Evolutionary conservation across 2,329 filamentous ascomycete species (phyloP), one percentile per base, ranked within the genome.

Genomic region (Pseudocercospora pini-densiflorae): DNA sequence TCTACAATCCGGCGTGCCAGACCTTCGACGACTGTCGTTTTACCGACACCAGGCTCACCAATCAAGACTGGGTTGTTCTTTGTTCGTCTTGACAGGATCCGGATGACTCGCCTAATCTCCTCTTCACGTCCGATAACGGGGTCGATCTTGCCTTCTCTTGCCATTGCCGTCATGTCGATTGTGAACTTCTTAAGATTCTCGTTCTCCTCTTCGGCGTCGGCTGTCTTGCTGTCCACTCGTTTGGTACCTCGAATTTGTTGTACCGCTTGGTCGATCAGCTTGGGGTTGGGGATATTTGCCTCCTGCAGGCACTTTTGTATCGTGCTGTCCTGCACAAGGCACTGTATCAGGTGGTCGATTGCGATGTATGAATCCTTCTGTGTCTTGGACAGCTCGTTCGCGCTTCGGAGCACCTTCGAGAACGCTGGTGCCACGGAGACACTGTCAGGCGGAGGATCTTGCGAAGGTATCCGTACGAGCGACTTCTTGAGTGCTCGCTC

Each of bases 41-140:
- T 99, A 77, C 95, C 95, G 24, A 98, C 95, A 89, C 95, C 95
- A 40, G 95, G 94, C 78, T 98, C 94, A 83, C 95, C 95, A 71
- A 99, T 98, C 71, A 99, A 87, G 58, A 98, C 94, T 1, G 95
- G 95, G 81, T 99, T 99, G 85, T 99, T 98, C 87, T 98, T 98
- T 68, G 94, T 98, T 77, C 94, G 88, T 78, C 95, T 87, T 40
- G 93, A 97, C 69, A 98, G 84, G 70, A 98, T 98, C 65, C 94
- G 90, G 72, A 98, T 89, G 24, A 97, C 94, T 75, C 94, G 87
- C 75, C 94, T 87, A 74, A 97, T 97, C 79, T 98, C 95, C 77
- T 97, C 94, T 79, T 98, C 94, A 81, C 94, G 88, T 49, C 94
- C 94, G 81, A 98, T 98, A 78, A 98, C 94, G 2, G 94, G 94